Conservation (phyloP, 164 flowering plant genomes). For the Liriodendron chinense region DNA sequence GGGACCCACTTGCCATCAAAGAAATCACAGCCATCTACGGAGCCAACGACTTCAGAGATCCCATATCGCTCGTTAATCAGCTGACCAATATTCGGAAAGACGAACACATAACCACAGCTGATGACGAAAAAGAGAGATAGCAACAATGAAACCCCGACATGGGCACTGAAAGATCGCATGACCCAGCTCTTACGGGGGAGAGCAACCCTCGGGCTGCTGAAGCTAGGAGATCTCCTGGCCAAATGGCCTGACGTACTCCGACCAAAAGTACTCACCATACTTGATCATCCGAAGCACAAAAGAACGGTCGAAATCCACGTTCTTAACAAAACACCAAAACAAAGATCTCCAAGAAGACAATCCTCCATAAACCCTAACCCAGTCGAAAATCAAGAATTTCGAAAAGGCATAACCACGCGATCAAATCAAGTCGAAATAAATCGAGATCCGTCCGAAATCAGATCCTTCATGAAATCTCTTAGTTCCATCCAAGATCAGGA, state of each 20-base stretch:
- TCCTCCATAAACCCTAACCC: neutral
- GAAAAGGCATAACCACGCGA: neutral
- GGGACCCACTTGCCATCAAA: conserved; percentile 73
- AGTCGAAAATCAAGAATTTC: neutral
- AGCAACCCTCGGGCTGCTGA: conserved; percentile 51
- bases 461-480: neutral
- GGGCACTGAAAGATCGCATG: conserved; percentile 28
- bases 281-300: neutral
- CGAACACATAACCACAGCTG: conserved; percentile 48
- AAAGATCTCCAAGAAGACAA: neutral
- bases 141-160: conserved; percentile 34
- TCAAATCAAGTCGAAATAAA: neutral
- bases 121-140: conserved; percentile 41
- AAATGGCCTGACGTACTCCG: conserved; percentile 36
- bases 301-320: neutral
- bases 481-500: neutral
- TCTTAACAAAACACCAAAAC: neutral
- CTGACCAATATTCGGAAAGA: conserved; percentile 44
- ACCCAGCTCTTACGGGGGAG: conserved; percentile 29
- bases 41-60: conserved; percentile 12
- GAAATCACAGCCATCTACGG: conserved; percentile 43
- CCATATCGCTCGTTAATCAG: conserved; percentile 31
- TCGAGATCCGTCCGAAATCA: neutral
- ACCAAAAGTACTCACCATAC: conserved; percentile 37
- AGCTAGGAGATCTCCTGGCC: conserved; percentile 22